A percentile compares a stretch with the other conserved stretches of the same genome.
Evolutionary conservation across 495 filamentous ascomycete genomes (phyloP).

Genomic region (Aspergillus baeticus): DNA sequence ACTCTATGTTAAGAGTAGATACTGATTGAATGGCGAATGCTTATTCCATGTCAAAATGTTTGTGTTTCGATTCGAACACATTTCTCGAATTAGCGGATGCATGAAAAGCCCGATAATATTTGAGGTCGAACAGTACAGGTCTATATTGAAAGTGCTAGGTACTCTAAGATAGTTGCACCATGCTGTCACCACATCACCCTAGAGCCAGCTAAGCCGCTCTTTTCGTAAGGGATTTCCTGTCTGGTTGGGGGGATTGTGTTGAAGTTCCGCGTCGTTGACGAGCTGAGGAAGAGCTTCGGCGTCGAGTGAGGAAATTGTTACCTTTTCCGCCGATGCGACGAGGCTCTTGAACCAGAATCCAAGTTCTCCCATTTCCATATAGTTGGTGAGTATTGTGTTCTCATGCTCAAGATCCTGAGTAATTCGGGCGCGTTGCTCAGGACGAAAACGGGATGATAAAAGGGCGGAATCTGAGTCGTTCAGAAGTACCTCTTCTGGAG

Average conservation of each 20-base stretch:
- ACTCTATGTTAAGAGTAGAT: neutral
- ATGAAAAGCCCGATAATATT: too few species aligned
- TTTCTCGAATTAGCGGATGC: too few species aligned
- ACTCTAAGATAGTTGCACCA: neutral
- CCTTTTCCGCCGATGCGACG: constrained; percentile 24
- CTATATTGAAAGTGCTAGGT: too few species aligned
- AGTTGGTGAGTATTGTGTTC: constrained; percentile 46
- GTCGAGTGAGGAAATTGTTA: neutral
- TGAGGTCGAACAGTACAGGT: too few species aligned
- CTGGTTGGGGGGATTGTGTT: neutral
- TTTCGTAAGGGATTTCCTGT: neutral
- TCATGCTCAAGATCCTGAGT: constrained; percentile 54
- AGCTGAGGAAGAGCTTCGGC: neutral
- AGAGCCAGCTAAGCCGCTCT: constrained; percentile 21
- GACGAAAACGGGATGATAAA: constrained; percentile 53
- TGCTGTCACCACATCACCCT: neutral
- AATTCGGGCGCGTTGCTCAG: constrained; percentile 50
- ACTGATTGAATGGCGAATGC: neutral
- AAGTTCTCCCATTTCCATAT: constrained; percentile 58
- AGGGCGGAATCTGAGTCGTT: constrained; percentile 49
- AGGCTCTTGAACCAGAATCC: constrained; percentile 60
- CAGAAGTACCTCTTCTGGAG: constrained; percentile 49
- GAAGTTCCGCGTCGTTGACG: neutral
- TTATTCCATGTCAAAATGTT: neutral
- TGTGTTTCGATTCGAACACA: too few species aligned